Percentiles rank a stretch among this genome's conserved stretches.
phyloP scores from a whole-genome alignment of 2,329 filamentous ascomycete species.

The Penicillium sp. region DNA sequence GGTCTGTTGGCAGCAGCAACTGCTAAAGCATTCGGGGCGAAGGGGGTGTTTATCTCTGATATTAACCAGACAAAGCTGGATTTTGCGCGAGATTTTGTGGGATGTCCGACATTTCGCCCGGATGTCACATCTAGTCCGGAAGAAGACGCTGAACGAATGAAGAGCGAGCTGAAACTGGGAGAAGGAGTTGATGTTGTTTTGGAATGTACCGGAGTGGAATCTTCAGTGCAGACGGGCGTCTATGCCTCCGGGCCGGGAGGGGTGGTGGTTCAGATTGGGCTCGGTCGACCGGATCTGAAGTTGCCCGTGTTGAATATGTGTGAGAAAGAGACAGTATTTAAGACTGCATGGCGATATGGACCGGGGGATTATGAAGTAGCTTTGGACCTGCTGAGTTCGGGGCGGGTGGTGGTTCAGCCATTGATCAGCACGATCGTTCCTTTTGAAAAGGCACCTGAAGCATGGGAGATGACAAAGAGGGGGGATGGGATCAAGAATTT shows the following conservation, averaged over 20 bases:
- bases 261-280: slow-evolving; percentile 7
- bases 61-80: slow-evolving; percentile 1
- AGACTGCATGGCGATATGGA: slow-evolving; percentile 1
- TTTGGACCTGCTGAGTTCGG: not conserved
- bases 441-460: not conserved
- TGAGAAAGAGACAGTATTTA: slow-evolving; percentile 5
- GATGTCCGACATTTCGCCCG: not conserved
- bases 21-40: not conserved
- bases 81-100: slow-evolving; percentile 3
- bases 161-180: not conserved
- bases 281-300: slow-evolving; percentile 5
- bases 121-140: not conserved
- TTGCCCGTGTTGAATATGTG: slow-evolving; percentile 5
- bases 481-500: slow-evolving; percentile 10
- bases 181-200: slow-evolving; percentile 7
- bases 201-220: slow-evolving; percentile 11
- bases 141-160: not conserved
- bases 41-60: slow-evolving; percentile 2
- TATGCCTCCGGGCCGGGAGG: slow-evolving; percentile 5
- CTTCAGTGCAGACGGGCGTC: not conserved
- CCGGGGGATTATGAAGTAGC: slow-evolving; percentile 2
- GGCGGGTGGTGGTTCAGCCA: not conserved
- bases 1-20: slow-evolving; percentile 3
- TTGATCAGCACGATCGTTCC: slow-evolving; percentile 3
- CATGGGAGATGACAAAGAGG: not conserved